Conservation (phyloP, 2,329 filamentous ascomycete species). For the Sarocladiaceae sp. region DNA sequence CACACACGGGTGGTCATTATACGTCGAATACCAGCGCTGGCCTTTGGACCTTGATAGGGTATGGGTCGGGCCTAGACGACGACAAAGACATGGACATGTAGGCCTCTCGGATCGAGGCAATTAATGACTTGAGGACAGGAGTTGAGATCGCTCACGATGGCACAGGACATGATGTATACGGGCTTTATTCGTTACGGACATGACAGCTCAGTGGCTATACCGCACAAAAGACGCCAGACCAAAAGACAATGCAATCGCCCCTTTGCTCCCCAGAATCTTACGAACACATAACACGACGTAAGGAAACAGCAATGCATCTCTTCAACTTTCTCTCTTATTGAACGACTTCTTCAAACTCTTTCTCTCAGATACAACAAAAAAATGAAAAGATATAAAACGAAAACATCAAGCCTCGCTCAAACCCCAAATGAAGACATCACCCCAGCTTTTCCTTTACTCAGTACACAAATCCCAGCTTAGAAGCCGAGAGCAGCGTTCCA, state of each 20-base stretch:
- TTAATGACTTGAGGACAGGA: too few relatives aligned
- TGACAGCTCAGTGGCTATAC: background rate
- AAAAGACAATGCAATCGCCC: background rate
- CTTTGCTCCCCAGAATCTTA: background rate
- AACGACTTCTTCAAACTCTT: background rate
- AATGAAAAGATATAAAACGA: background rate
- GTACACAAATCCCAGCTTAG: background rate
- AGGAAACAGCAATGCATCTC: background rate
- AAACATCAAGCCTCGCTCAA: background rate
- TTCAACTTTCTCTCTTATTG: conserved; percentile 10
- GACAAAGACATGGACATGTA: too few relatives aligned
- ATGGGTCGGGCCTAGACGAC: too few relatives aligned
- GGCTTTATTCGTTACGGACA: background rate
- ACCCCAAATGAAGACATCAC: background rate
- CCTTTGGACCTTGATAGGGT: too few relatives aligned
- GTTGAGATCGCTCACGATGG: too few relatives aligned
- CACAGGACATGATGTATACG: too few relatives aligned
- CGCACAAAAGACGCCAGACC: background rate
- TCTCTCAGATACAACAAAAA: background rate
- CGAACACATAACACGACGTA: background rate
- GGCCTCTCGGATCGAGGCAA: too few relatives aligned
- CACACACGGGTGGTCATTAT: too few relatives aligned
- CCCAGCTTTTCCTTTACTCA: background rate
- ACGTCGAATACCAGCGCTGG: too few relatives aligned
- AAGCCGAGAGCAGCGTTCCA: conserved; percentile 40